Evolutionary conservation across 2,329 filamentous ascomycete species (phyloP).

Genomic region (Fusarium piperis): DNA sequence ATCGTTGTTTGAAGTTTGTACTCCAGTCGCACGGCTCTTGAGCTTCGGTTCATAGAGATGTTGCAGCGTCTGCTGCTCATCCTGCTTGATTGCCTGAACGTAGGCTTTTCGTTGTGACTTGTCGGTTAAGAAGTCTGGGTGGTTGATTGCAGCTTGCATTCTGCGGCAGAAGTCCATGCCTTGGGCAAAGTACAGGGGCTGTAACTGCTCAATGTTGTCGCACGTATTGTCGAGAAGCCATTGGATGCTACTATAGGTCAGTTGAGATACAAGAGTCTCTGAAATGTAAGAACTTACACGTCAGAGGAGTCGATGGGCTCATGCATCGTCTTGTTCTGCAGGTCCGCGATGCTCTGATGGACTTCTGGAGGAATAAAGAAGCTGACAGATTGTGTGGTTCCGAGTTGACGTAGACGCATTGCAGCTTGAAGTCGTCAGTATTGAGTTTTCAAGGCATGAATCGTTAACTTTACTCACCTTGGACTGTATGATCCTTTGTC

Average conservation of each 20-base stretch:
- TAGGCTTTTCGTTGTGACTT: conserved; percentile 46
- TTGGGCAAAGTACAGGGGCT: conserved; percentile 67
- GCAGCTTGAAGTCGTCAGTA: conserved; percentile 56
- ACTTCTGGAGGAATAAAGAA: conserved; percentile 69
- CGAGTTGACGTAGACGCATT: conserved; percentile 69
- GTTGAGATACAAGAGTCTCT: neutral
- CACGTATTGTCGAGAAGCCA: conserved; percentile 75
- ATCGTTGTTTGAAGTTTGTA: conserved; percentile 21
- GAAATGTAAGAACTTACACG: conserved; percentile 42
- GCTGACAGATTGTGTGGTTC: conserved; percentile 61
- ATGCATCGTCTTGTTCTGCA: conserved; percentile 39
- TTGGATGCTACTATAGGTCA: conserved; percentile 28
- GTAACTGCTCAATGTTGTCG: conserved; percentile 65
- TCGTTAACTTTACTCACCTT: conserved; percentile 49
- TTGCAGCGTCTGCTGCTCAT: conserved; percentile 66
- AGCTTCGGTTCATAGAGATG: conserved; percentile 62
- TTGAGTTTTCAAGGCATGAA: neutral
- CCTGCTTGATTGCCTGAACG: conserved; percentile 51
- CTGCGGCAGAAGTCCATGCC: conserved; percentile 68
- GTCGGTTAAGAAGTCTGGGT: conserved; percentile 55
- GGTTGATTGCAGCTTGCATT: conserved; percentile 57
- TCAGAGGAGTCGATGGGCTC: conserved; percentile 37
- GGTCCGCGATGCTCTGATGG: conserved; percentile 67
- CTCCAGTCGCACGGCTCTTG: conserved; percentile 17
- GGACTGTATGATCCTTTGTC: conserved; percentile 66